A percentile compares a stretch with the other conserved stretches of the same genome.
Conservation (phyloP, 2,329 filamentous ascomycete genomes). For the Thelonectria discophora region DNA sequence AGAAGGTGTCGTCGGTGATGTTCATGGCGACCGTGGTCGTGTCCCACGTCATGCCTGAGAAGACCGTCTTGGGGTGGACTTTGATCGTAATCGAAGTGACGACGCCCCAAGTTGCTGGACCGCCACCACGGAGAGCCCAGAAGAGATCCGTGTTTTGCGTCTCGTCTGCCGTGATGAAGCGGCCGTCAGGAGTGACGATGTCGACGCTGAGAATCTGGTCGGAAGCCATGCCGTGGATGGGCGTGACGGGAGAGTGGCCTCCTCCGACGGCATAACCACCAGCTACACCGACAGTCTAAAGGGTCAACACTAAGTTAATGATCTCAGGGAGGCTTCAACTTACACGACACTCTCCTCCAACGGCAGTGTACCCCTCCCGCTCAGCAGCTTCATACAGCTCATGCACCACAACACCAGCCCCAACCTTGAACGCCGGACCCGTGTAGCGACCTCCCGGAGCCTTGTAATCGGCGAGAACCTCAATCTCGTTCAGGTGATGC, state of each 20-base stretch:
- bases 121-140: slow-evolving; percentile 60
- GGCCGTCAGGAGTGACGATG: slow-evolving; percentile 56
- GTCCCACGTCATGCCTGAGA: slow-evolving; percentile 50
- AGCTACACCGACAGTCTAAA: slow-evolving; percentile 41
- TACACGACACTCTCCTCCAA: slow-evolving; percentile 61
- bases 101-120: slow-evolving; percentile 52
- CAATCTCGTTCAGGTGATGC: slow-evolving; percentile 58
- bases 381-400: slow-evolving; percentile 62
- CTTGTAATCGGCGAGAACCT: slow-evolving; percentile 38
- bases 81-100: slow-evolving; percentile 50
- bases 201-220: slow-evolving; percentile 62
- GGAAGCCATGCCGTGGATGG: slow-evolving; percentile 53
- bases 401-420: slow-evolving; percentile 61
- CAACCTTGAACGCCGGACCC: slow-evolving; percentile 63
- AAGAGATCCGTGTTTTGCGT: slow-evolving; percentile 57
- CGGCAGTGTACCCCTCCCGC: slow-evolving; percentile 55
- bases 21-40: slow-evolving; percentile 42
- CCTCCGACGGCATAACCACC: slow-evolving; percentile 49
- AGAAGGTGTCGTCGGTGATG: slow-evolving; percentile 45
- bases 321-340: neutral
- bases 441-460: slow-evolving; percentile 41
- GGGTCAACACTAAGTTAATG: neutral
- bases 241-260: slow-evolving; percentile 59
- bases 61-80: slow-evolving; percentile 45
- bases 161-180: slow-evolving; percentile 52